Conservation (phyloP, 139 green algal genomes). For the Chlamydomonas incerta region DNA sequence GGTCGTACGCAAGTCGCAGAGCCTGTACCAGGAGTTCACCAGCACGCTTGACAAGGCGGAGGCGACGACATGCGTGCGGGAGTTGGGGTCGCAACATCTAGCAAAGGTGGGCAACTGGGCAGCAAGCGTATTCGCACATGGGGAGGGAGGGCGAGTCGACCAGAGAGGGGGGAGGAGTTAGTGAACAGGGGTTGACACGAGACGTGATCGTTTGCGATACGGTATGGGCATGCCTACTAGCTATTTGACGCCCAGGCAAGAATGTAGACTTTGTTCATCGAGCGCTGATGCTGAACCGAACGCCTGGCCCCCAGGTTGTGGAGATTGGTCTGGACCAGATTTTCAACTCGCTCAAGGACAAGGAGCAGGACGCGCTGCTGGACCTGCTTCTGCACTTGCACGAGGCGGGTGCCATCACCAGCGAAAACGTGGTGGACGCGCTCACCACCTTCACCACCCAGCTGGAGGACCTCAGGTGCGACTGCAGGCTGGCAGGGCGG, state of each 20-base stretch:
- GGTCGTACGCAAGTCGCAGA: conserved; percentile 52
- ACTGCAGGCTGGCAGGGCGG: no score
- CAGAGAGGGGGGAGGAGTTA: no score
- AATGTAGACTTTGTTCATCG: no score
- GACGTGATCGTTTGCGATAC: no score
- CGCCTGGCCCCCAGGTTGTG: conserved; percentile 62
- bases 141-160: no score
- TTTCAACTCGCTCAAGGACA: conserved; percentile 73
- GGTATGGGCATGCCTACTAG: no score
- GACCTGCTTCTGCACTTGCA: conserved; percentile 76
- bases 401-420: conserved; percentile 54
- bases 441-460: conserved; percentile 56
- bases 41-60: conserved; percentile 64
- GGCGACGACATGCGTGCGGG: conserved; percentile 59
- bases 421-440: conserved; percentile 64
- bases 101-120: conserved; percentile 33
- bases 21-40: conserved; percentile 60
- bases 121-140: no score
- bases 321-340: conserved; percentile 66
- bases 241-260: no score
- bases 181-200: no score
- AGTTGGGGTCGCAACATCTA: conserved; percentile 44
- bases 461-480: conserved; percentile 80
- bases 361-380: conserved; percentile 68
- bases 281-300: no score